These are phyloP conservation scores for Teratosphaeria zuluensis DNA, from an alignment of 2,329 filamentous ascomycete genomes.

Conservation along the genomic window DNA sequence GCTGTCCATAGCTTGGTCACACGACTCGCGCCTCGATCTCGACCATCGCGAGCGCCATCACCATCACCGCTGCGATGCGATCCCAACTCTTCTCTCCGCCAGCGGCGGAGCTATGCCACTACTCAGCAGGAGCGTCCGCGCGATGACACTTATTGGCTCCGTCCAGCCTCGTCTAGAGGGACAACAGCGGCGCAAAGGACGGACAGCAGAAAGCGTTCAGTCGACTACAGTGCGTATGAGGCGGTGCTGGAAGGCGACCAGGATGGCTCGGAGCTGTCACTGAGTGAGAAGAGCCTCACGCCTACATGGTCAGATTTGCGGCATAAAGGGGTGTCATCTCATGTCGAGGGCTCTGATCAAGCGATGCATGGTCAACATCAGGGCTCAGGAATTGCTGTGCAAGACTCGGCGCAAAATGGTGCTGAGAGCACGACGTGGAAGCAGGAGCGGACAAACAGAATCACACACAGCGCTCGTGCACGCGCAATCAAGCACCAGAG, in stretches of 20 bases:
- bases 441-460: background rate
- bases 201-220: background rate
- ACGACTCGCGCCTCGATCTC: background rate
- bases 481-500: background rate
- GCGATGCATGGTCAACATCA: background rate
- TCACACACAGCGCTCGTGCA: background rate
- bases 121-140: conserved; percentile 3
- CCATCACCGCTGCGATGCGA: background rate
- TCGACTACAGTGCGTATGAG: background rate
- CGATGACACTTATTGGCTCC: conserved; percentile 3
- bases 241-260: background rate
- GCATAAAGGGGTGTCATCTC: background rate
- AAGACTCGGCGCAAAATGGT: background rate
- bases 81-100: background rate
- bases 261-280: background rate
- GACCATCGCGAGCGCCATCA: background rate
- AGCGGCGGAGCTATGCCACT: background rate
- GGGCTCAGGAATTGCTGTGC: background rate
- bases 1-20: conserved; percentile 4
- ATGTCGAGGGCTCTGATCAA: background rate
- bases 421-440: background rate
- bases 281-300: background rate
- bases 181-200: background rate
- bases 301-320: background rate
- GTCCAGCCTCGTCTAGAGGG: background rate